Base-by-base conservation (phyloP, 768 basidiomycete genomes). In the Boletus subparvulus region DNA sequence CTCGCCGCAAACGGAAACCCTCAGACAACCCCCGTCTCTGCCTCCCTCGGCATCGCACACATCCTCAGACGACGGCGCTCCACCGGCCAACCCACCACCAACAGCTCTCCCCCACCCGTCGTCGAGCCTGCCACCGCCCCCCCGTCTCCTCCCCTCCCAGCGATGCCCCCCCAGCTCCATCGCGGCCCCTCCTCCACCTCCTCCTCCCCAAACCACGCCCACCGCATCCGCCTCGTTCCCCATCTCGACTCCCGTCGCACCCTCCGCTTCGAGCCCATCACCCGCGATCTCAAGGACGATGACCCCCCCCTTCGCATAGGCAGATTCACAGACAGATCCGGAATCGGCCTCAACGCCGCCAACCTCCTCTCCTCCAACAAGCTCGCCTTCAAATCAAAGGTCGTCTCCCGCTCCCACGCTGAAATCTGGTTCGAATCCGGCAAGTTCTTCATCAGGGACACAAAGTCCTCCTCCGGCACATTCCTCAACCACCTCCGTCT, bases 401-500 rank as follows among this genome's bases (percentile, higher is more conserved):
- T 98, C 71, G 95, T 98, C 65, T 92, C 89, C 40, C 81, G 96
- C 39, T 86, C 89, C 1, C 96, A 98, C 70, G 96, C 96, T 0
- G 96, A 98, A 79, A 86, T 98, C 35, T 97, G 94, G 93, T 80
- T 84, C 52, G 87, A 89, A 58, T 58, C 63, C 0, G 80, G 80
- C 16, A 81, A 85, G 69, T 97, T 98, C 72, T 93, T 80, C 69
- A 89, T 99, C 65, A 83, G 83, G 51, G 96, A 98, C 69, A 96
- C 94, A 21, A 92, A 93, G 72, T 88, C 85, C 41, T 88, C 86
- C 47, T 88, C 87, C 0, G 96, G 96, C 26, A 99, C 96, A 1
- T 98, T 98, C 69, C 78, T 98, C 59, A 99, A 99, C 71, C 95
- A 98, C 69, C 85, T 95, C 52, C 75, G 95, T 45, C 80, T 98